A percentile compares a stretch with the other conserved stretches of the same genome.
phyloP scores from a whole-genome alignment of 2,329 filamentous ascomycete species.

The Fusarium sacchari region DNA sequence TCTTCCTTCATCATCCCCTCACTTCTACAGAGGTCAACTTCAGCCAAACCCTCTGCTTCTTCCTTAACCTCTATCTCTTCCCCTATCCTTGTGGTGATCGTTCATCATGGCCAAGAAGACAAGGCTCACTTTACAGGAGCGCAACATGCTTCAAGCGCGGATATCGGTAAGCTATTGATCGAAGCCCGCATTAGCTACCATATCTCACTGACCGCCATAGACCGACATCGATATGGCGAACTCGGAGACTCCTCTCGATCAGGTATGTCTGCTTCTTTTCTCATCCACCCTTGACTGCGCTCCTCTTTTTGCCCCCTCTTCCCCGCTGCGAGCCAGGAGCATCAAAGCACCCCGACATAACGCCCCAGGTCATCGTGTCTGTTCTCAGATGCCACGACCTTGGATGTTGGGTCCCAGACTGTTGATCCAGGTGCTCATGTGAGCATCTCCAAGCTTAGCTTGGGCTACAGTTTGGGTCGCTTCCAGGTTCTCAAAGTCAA shows the following conservation, averaged over 20 bases:
- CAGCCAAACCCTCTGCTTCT: background rate
- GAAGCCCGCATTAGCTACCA: background rate
- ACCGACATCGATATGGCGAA: background rate
- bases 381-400: background rate
- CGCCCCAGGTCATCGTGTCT: background rate
- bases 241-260: too few relatives aligned
- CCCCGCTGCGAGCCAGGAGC: slow-evolving; percentile 9
- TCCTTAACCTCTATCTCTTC: background rate
- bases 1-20: background rate
- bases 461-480: slow-evolving; percentile 10
- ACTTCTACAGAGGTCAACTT: background rate
- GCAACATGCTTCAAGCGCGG: background rate
- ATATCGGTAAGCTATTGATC: background rate
- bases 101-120: background rate
- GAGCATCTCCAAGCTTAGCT: slow-evolving; percentile 17
- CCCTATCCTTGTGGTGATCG: background rate
- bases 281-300: slow-evolving; percentile 31
- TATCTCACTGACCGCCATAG: background rate
- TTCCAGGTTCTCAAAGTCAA: slow-evolving; percentile 5
- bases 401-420: slow-evolving; percentile 6
- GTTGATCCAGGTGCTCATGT: background rate
- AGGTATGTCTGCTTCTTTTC: slow-evolving; percentile 32
- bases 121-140: fast-evolving
- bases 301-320: slow-evolving; percentile 17
- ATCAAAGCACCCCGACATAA: background rate